These are phyloP conservation scores for Phytophthora lateralis DNA, from an alignment of 352 stramenopile genomes.

Conservation along the genomic window DNA sequence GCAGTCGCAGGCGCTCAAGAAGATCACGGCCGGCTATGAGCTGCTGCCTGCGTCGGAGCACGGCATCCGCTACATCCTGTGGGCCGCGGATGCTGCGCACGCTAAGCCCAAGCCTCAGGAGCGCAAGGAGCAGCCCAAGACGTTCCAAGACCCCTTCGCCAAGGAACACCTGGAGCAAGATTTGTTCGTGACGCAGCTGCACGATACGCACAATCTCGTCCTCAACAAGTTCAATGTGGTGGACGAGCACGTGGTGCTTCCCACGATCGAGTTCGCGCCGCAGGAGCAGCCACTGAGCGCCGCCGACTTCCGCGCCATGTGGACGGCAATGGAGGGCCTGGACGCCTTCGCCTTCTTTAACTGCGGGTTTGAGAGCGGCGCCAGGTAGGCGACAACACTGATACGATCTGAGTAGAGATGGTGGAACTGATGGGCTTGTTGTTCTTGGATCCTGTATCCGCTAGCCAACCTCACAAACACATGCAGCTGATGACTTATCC, in stretches of 20 bases:
- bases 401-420: background rate
- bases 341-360: slow-evolving; percentile 88
- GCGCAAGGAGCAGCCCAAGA: slow-evolving; percentile 8
- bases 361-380: slow-evolving; percentile 81
- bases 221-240: slow-evolving; percentile 87
- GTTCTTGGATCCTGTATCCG: slow-evolving; percentile 3
- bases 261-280: slow-evolving; percentile 71
- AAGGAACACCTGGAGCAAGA: slow-evolving; percentile 75
- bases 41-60: slow-evolving; percentile 46
- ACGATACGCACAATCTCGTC: slow-evolving; percentile 79
- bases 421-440: slow-evolving; percentile 7
- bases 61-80: slow-evolving; percentile 59
- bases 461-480: slow-evolving; percentile 86
- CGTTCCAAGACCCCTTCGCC: slow-evolving; percentile 75
- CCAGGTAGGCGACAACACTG: slow-evolving; percentile 41
- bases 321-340: slow-evolving; percentile 69
- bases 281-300: slow-evolving; percentile 61
- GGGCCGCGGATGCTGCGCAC: slow-evolving; percentile 44
- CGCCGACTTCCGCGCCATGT: slow-evolving; percentile 70
- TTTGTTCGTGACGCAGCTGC: slow-evolving; percentile 64
- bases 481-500: slow-evolving; percentile 88
- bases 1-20: slow-evolving; percentile 64
- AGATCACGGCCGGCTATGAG: slow-evolving; percentile 61
- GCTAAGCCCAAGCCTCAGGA: slow-evolving; percentile 44
- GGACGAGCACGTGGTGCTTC: slow-evolving; percentile 79